Base-by-base conservation (phyloP, 1,284 basidiomycete genomes). In the Naganishia sp. region DNA sequence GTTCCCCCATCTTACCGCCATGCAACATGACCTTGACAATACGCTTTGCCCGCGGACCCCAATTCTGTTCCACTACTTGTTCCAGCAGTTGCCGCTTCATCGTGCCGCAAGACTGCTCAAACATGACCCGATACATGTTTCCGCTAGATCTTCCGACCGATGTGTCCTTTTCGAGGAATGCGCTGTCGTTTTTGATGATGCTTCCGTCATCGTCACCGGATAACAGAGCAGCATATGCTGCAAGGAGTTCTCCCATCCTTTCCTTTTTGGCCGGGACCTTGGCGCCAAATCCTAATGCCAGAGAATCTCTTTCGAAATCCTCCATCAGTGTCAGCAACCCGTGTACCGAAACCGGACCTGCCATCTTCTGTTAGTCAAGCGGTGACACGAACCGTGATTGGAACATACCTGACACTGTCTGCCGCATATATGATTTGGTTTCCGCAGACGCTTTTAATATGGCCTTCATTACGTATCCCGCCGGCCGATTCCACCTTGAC, bases 1-100 rank as follows among this genome's bases (percentile, higher is more conserved):
- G 94, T 79, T 98, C 95, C 69, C 94, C 92, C 82, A 95, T 88
- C 80, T 96, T 96, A n/a, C 92, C 92, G n/a, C 88, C 88, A 64
- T 89, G 87, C 57, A 91, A 79, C 36, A 99, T 80, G 23, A 97
- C 83, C 59, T 89, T 85, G 69, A 98, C 81, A 61, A 98, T 88
- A 44, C 94, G 84, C 2, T 94, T 88, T 15, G 90, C 94, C 50
- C 88, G 86, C 18, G 87, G 83, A n/a, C 94, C 94, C 75, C 94
- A 88, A 71, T 88, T 86, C 72, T 94, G 90, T 71, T 88, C 83
- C 44, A 94, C 86, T 31, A 94, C 84, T 21, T 89, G 86, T 73
- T 93, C 90, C 44, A 97, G 78, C 15, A 95, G 82, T 21, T 85
- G 85, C 71, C 86, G 82, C 74, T 90, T 86, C 69, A 98, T 79